Conservation (phyloP, 768 basidiomycete species). For the Termitomyces sp. region DNA sequence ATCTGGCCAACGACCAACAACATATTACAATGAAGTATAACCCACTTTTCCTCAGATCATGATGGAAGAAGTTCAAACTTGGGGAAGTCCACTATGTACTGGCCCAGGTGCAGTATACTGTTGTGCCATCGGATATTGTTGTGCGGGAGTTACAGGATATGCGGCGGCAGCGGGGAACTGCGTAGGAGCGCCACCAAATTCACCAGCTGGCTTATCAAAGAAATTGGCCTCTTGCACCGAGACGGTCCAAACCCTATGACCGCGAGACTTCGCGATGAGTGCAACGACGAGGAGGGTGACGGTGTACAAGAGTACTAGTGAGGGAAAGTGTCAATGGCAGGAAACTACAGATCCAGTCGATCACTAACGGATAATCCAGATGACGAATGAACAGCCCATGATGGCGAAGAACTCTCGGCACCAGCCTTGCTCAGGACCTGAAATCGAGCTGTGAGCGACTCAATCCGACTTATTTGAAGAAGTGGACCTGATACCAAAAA, state of each 20-base stretch:
- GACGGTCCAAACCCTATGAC: slow-evolving; percentile 10
- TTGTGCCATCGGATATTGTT: not conserved
- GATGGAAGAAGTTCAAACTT: not conserved
- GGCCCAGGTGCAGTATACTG: not conserved
- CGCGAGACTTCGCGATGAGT: slow-evolving; percentile 8
- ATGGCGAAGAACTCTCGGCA: slow-evolving; percentile 13
- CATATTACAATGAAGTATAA: too few species aligned
- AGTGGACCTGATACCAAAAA: not conserved
- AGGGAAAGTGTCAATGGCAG: not conserved
- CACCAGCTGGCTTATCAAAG: slow-evolving; percentile 1
- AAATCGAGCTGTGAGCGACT: not conserved
- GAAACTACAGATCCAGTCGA: not conserved
- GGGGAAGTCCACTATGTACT: not conserved
- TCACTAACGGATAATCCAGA: slow-evolving; percentile 12
- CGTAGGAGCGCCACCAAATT: not conserved
- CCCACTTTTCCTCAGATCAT: too few species aligned
- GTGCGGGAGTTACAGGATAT: not conserved
- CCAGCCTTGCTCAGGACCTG: slow-evolving; percentile 1
- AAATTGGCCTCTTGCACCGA: slow-evolving; percentile 9
- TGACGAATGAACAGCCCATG: slow-evolving; percentile 12
- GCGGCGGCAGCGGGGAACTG: not conserved
- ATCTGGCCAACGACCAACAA: slow-evolving; percentile 10
- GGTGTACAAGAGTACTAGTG: slow-evolving; percentile 13
- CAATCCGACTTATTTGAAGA: not conserved
- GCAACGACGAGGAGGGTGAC: slow-evolving; percentile 9